These are phyloP conservation scores for Pyricularia grisea DNA, from an alignment of 2,329 filamentous ascomycete species.

Conservation along the genomic window DNA sequence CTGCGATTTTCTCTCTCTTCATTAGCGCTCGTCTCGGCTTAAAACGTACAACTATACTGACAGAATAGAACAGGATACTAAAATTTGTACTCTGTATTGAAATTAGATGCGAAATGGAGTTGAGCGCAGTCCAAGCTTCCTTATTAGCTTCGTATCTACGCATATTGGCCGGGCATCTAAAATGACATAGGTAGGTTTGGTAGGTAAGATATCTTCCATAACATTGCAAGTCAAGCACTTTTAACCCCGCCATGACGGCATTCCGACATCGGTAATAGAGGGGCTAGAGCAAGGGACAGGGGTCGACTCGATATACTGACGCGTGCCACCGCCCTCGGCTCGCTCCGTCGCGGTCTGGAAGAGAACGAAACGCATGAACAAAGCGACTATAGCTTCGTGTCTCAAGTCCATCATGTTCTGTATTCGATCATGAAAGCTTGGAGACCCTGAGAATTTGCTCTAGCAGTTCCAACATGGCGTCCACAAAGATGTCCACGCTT, in stretches of 20 bases:
- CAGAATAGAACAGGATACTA: no score
- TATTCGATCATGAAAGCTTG: neutral
- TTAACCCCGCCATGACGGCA: neutral
- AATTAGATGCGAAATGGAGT: no score
- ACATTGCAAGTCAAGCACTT: neutral
- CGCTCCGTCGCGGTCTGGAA: neutral
- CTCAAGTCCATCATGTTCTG: neutral
- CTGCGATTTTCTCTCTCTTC: neutral
- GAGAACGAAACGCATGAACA: constrained; percentile 1
- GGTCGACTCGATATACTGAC: neutral
- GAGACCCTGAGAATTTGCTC: neutral
- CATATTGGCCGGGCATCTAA: no score
- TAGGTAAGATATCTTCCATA: neutral
- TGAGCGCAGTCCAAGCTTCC: no score
- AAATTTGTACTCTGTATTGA: no score
- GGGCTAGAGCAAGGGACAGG: neutral
- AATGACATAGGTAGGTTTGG: neutral
- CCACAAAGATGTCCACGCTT: constrained; percentile 33
- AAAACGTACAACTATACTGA: no score
- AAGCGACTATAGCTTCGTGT: neutral
- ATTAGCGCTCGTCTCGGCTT: no score
- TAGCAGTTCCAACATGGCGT: constrained; percentile 27
- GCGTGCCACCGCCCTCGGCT: constrained; percentile 2
- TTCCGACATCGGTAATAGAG: neutral
- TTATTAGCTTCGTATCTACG: no score